These are phyloP conservation scores for Typha latifolia DNA, from an alignment of 176 grass and related monocot species.

Conservation along the genomic window DNA sequence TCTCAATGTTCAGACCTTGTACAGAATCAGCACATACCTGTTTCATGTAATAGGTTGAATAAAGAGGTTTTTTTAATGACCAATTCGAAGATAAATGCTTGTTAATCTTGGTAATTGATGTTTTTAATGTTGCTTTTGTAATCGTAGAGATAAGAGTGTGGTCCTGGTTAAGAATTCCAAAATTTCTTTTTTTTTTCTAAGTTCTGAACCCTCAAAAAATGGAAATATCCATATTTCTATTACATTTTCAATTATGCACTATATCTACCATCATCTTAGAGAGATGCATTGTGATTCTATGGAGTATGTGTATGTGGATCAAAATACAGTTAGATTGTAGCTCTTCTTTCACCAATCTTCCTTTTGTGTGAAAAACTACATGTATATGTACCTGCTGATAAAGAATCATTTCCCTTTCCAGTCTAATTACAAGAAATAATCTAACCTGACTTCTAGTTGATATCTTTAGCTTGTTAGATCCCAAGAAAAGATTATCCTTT, in stretches of 20 bases:
- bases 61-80: no score
- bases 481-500: neutral
- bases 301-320: no score
- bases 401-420: neutral
- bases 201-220: neutral
- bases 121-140: neutral
- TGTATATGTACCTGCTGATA: neutral
- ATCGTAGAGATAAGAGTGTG: neutral
- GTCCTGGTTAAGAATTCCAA: neutral
- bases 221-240: no score
- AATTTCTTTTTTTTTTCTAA: neutral
- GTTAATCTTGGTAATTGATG: neutral
- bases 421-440: neutral
- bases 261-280: no score
- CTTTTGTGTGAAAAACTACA: neutral
- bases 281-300: no score
- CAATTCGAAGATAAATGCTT: neutral
- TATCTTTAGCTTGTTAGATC: neutral
- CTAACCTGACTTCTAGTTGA: neutral
- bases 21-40: neutral
- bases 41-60: neutral
- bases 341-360: neutral
- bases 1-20: neutral
- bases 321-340: neutral
- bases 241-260: no score